Evolutionary conservation across 177 flowering plant species (phyloP).

Genomic region (Vitis hybrid): DNA sequence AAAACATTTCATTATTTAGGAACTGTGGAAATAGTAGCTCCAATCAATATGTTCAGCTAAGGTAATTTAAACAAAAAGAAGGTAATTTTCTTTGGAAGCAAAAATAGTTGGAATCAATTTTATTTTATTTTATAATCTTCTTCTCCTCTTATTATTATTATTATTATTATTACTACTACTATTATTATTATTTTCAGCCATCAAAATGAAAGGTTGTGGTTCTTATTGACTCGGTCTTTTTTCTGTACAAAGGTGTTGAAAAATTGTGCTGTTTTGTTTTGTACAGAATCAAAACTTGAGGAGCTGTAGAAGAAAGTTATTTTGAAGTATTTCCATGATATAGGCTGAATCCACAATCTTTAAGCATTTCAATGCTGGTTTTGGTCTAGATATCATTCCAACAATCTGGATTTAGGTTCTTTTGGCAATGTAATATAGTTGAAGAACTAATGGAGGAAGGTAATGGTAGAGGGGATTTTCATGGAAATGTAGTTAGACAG

Average conservation of each 20-base stretch:
- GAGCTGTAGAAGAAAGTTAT: background rate
- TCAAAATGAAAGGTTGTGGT: background rate
- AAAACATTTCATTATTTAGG: background rate
- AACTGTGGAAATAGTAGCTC: background rate
- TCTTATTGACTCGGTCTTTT: background rate
- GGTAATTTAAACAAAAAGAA: background rate
- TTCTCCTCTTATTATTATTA: too few species aligned
- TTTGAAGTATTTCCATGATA: background rate
- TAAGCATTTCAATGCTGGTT: background rate
- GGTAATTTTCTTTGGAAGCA: background rate
- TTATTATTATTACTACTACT: background rate
- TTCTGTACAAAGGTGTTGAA: too few species aligned
- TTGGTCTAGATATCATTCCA: too few species aligned
- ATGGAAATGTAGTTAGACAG: constrained; percentile 27
- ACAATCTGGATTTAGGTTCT: constrained; percentile 2
- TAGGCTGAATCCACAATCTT: background rate
- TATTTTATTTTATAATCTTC: background rate
- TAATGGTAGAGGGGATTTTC: constrained; percentile 37
- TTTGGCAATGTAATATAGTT: constrained; percentile 1
- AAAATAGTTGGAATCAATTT: background rate
- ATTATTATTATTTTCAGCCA: background rate
- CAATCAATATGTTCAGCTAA: background rate
- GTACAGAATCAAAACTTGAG: background rate
- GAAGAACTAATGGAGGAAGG: constrained; percentile 50
- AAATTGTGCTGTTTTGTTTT: background rate